These are phyloP conservation scores for Diplodia corticola DNA, from an alignment of 2,329 filamentous ascomycete genomes.

Conservation along the genomic window DNA sequence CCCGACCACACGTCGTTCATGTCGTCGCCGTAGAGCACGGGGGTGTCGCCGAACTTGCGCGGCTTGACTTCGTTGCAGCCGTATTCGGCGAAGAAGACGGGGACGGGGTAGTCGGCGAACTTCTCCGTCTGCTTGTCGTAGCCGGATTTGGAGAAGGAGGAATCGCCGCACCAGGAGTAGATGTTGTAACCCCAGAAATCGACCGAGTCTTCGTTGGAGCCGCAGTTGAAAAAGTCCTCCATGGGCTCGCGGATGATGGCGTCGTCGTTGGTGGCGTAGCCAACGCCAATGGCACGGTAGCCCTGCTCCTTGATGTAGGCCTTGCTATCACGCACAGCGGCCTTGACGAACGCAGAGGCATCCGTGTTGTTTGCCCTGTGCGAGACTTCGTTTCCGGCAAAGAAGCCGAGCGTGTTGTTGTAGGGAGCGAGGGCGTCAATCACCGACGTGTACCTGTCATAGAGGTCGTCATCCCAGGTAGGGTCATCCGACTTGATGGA, in stretches of 20 bases:
- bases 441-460: constrained; percentile 77
- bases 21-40: constrained; percentile 71
- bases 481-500: constrained; percentile 86
- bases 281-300: constrained; percentile 80
- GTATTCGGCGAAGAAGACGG: constrained; percentile 98
- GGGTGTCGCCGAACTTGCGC: constrained; percentile 83
- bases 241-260: constrained; percentile 76
- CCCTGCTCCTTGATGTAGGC: constrained; percentile 80
- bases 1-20: constrained; percentile 92
- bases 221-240: constrained; percentile 94
- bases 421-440: constrained; percentile 80
- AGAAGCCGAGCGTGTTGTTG: constrained; percentile 93
- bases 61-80: constrained; percentile 79
- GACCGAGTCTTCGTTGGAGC: constrained; percentile 63
- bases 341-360: constrained; percentile 94
- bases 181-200: constrained; percentile 99
- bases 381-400: constrained; percentile 96
- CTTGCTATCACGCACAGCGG: constrained; percentile 95
- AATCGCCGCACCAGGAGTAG: constrained; percentile 97
- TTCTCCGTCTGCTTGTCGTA: constrained; percentile 82
- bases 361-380: constrained; percentile 88
- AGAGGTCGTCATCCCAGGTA: constrained; percentile 76
- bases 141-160: constrained; percentile 72
- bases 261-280: constrained; percentile 96
- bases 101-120: constrained; percentile 86